Percentiles rank a stretch among this genome's conserved stretches.
These are phyloP conservation scores for Penicillium herquei DNA, from an alignment of 495 filamentous ascomycete genomes.

Conservation along the genomic window DNA sequence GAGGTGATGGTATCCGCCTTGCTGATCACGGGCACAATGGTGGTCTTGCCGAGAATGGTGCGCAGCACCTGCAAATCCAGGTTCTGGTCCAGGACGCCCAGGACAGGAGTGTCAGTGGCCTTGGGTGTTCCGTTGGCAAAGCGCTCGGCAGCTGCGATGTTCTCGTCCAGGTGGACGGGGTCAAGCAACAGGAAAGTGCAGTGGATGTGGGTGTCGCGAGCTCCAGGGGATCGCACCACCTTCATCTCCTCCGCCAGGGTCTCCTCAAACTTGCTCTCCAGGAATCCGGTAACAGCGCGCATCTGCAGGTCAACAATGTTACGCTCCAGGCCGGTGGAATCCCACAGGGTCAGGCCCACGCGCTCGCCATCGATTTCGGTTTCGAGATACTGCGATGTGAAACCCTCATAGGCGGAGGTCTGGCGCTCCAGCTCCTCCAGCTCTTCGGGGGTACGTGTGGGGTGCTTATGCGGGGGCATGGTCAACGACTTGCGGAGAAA, in stretches of 20 bases:
- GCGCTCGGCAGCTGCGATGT: conserved; percentile 65
- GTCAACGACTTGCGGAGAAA: conserved; percentile 85
- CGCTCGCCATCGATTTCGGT: conserved; percentile 93
- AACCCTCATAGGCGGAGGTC: conserved; percentile 57
- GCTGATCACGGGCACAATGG: conserved; percentile 91
- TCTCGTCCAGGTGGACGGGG: conserved; percentile 79
- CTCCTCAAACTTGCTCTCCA: conserved; percentile 98
- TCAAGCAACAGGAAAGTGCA: conserved; percentile 93
- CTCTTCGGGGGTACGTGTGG: conserved; percentile 51
- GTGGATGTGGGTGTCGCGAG: conserved; percentile 95
- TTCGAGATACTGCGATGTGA: conserved; percentile 85
- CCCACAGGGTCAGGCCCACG: conserved; percentile 92
- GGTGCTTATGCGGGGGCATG: conserved; percentile 71
- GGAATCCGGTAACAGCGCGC: conserved; percentile 83
- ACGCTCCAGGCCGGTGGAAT: conserved; percentile 90
- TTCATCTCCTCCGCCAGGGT: conserved; percentile 98
- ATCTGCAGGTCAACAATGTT: conserved; percentile 91
- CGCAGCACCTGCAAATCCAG: conserved; percentile 89
- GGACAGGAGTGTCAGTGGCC: conserved; percentile 41
- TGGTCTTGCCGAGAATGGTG: conserved; percentile 89
- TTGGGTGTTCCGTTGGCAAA: conserved; percentile 57
- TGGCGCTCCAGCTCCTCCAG: conserved; percentile 42
- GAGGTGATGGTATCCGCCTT: conserved; percentile 96
- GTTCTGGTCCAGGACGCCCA: conserved; percentile 78
- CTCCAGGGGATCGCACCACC: conserved; percentile 87